Base-by-base conservation (phyloP, 306 rosid species). In the Inga laurina region DNA sequence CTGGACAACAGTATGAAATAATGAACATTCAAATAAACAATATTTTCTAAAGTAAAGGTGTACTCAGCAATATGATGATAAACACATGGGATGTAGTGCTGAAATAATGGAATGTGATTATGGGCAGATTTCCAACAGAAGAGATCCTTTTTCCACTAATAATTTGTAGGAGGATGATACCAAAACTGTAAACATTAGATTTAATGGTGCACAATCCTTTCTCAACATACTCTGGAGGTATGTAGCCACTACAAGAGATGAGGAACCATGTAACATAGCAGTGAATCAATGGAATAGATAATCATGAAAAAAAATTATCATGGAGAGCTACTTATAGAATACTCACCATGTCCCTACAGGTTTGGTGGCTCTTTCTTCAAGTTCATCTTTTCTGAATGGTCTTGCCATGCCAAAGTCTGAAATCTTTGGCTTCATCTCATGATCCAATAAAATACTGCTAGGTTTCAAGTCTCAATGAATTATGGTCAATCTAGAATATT, bases 361-460 rank as follows among this genome's bases (percentile, higher is more conserved):
- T 52, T 81, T 82, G 19, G 3, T 7, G 12, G 87, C 86, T 67
- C 82, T 89, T 72, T 85, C 91, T 78, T 86, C 88, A 15, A 8
- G 35, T 74, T 46, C 80, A 72, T 86, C 72, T 22, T 64, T 81
- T 8, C 15, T 39, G n/a, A 89, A 91, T 49, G 87, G 81, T 84
- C 86, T 88, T 72, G 93, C 91, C 89, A 89, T 77, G 32, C 93
- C 89, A 44, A 91, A 89, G 46, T 91, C 93, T 3, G 91, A 88
- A 32, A 91, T 91, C 79, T 88, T 91, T 0, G 93, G 87, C 5
- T 61, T 87, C 87, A 85, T 89, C 35, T 84, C 76, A 3, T 54
- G 0, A 30, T 87, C 88, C 16, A 56, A 56, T 21, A 56, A 21
- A 56, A 56, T 56, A 56, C 21, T 56, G 27, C 27, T 56, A 5